These are phyloP conservation scores for Cudoniella acicularis DNA, from an alignment of 495 filamentous ascomycete species.

Conservation along the genomic window DNA sequence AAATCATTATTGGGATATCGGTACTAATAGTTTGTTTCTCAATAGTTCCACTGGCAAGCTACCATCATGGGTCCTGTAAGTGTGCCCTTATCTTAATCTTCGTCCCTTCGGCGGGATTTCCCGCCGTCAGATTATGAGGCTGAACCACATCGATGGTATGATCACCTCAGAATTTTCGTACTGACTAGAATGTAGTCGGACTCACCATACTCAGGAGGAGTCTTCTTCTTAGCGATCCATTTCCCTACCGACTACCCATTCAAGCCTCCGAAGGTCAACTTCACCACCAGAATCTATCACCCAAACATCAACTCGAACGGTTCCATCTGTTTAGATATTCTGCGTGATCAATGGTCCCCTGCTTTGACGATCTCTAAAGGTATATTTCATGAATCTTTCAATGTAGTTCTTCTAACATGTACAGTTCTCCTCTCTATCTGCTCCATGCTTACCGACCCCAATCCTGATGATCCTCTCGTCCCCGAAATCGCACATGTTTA, in stretches of 20 bases:
- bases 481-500: slow-evolving; percentile 99
- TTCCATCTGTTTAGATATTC: slow-evolving; percentile 96
- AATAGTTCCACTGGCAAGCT: slow-evolving; percentile 99
- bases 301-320: slow-evolving; percentile 99
- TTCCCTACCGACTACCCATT: slow-evolving; percentile 99
- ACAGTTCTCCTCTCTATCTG: slow-evolving; percentile 95
- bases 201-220: slow-evolving; percentile 93
- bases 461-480: slow-evolving; percentile 96
- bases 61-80: slow-evolving; percentile 99
- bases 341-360: slow-evolving; percentile 98
- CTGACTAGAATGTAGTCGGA: slow-evolving; percentile 56
- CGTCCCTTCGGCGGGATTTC: slow-evolving; percentile 10
- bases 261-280: slow-evolving; percentile 99
- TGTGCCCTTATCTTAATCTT: slow-evolving; percentile 28
- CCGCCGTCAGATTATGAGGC: slow-evolving; percentile 11
- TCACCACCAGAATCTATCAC: slow-evolving; percentile 98
- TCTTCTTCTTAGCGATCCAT: slow-evolving; percentile 97
- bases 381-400: slow-evolving; percentile 34
- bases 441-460: slow-evolving; percentile 99
- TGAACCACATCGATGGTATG: slow-evolving; percentile 9
- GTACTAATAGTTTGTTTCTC: slow-evolving; percentile 14
- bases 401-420: slow-evolving; percentile 3
- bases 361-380: slow-evolving; percentile 98
- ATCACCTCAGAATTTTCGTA: slow-evolving; percentile 7
- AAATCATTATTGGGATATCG: slow-evolving; percentile 2